Conservation (phyloP, 768 basidiomycete genomes). For the Obba rivulosa region DNA sequence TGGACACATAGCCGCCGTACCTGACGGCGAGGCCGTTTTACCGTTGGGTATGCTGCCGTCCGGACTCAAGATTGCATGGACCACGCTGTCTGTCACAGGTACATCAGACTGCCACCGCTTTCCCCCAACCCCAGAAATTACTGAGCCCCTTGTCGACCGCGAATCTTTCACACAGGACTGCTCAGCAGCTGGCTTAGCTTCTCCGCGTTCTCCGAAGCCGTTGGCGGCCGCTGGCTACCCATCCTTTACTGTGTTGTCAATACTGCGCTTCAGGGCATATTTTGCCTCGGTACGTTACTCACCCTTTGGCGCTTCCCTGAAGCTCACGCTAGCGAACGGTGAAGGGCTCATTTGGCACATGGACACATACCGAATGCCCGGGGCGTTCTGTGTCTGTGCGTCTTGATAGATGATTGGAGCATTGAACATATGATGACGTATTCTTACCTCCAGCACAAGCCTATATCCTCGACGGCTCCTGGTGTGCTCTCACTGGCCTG, state of each 20-base stretch:
- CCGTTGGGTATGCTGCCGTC: constrained; percentile 44
- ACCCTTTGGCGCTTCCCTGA: not conserved
- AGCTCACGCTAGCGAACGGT: not conserved
- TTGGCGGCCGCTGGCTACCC: constrained; percentile 44
- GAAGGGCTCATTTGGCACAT: constrained; percentile 61
- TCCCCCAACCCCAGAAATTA: not conserved
- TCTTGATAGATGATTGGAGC: constrained; percentile 1
- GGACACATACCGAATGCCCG: constrained; percentile 56
- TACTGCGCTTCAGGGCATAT: constrained; percentile 47
- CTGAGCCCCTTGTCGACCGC: not conserved
- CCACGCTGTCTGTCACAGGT: constrained; percentile 53
- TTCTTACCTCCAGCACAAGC: constrained; percentile 9
- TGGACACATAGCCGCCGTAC: not conserved
- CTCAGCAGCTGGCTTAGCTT: constrained; percentile 46
- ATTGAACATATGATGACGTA: not conserved
- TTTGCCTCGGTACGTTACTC: constrained; percentile 48
- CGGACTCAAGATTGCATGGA: constrained; percentile 54
- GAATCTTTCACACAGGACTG: constrained; percentile 33
- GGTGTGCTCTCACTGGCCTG: constrained; percentile 18
- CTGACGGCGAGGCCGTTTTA: constrained; percentile 1
- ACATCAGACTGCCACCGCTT: constrained; percentile 6
- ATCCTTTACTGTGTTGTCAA: constrained; percentile 44
- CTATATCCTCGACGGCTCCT: constrained; percentile 13
- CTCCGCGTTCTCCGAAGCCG: constrained; percentile 37
- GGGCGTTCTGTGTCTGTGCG: constrained; percentile 51